These are phyloP conservation scores for Termitomyces sp. DNA, from an alignment of 768 basidiomycete species.

Conservation along the genomic window DNA sequence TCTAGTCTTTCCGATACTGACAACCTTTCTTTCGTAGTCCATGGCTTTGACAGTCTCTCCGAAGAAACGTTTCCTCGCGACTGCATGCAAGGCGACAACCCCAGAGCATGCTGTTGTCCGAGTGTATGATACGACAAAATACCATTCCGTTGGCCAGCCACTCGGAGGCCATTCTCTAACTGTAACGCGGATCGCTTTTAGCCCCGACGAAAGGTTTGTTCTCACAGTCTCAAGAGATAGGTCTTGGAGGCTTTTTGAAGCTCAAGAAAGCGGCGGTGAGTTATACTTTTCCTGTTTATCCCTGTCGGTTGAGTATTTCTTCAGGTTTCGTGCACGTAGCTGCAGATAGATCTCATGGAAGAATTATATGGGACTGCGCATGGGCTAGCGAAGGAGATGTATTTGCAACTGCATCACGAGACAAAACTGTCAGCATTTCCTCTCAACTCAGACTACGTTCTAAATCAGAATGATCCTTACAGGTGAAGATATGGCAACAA, in stretches of 20 bases:
- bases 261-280: constrained; percentile 36
- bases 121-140: constrained; percentile 68
- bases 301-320: not conserved
- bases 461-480: not conserved
- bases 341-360: constrained; percentile 77
- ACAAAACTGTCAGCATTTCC: constrained; percentile 71
- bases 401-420: constrained; percentile 92
- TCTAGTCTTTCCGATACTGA: not conserved
- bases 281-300: not conserved
- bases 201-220: constrained; percentile 72
- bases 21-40: constrained; percentile 41
- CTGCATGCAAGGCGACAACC: constrained; percentile 85
- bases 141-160: constrained; percentile 64
- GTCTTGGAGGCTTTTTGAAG: constrained; percentile 80
- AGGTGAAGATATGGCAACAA: constrained; percentile 83
- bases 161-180: constrained; percentile 84
- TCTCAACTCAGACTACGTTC: not conserved
- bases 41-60: constrained; percentile 77
- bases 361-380: constrained; percentile 95
- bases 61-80: constrained; percentile 66
- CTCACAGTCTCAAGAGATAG: constrained; percentile 89
- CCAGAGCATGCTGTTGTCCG: constrained; percentile 88
- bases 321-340: constrained; percentile 60
- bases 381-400: constrained; percentile 74
- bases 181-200: constrained; percentile 87